These are phyloP conservation scores for Tetragonia tetragonoides DNA, from an alignment of 148 eudicot genomes.

Conservation along the genomic window DNA sequence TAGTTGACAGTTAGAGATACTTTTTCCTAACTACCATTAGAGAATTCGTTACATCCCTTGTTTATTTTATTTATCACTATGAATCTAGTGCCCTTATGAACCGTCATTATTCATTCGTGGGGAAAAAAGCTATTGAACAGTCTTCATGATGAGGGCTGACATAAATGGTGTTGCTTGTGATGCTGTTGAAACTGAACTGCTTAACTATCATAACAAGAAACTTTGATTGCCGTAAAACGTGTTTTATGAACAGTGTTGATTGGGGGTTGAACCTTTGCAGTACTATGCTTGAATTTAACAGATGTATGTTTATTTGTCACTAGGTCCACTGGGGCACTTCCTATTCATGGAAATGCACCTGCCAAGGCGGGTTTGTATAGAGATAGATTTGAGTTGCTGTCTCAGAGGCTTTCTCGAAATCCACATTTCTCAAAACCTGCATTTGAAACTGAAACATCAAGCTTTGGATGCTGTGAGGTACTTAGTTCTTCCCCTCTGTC, in stretches of 20 bases:
- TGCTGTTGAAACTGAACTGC: background rate
- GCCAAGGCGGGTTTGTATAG: constrained; percentile 74
- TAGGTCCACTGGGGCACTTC: constrained; percentile 63
- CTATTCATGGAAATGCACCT: constrained; percentile 81
- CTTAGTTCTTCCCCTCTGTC: background rate
- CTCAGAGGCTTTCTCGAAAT: constrained; percentile 75
- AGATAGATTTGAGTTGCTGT: constrained; percentile 75
- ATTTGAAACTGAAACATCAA: constrained; percentile 55
- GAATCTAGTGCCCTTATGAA: too few relatives aligned
- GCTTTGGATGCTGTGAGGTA: constrained; percentile 83
- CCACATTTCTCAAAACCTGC: constrained; percentile 80
- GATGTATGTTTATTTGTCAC: constrained; percentile 1
- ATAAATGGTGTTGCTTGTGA: too few relatives aligned
- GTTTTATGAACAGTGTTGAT: background rate
- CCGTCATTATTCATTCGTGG: background rate
- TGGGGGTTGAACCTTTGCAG: background rate
- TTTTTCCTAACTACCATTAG: too few relatives aligned
- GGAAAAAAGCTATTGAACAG: background rate
- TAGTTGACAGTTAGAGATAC: too few relatives aligned
- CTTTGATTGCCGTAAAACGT: background rate
- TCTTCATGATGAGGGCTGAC: background rate
- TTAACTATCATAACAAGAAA: background rate
- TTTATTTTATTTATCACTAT: too few relatives aligned
- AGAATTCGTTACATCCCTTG: too few relatives aligned
- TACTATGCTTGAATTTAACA: background rate